Conservation (phyloP, 2,329 filamentous ascomycete species). For the Pseudogymnoascus sp. region DNA sequence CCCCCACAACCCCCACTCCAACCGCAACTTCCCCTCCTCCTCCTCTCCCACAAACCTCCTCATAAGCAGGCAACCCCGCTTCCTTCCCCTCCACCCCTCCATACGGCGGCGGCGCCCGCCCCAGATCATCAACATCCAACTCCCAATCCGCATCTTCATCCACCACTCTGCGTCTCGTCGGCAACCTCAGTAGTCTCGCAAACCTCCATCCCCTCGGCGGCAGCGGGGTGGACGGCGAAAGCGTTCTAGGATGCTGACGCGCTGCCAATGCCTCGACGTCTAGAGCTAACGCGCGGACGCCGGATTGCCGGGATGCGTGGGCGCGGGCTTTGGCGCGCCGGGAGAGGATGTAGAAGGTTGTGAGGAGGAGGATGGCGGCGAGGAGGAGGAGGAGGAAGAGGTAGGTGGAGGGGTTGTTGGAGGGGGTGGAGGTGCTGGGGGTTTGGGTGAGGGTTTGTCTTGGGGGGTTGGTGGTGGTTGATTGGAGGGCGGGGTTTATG, state of each 20-base stretch:
- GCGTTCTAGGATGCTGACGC: not conserved
- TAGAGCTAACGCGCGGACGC: not conserved
- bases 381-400: not conserved
- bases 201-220: not conserved
- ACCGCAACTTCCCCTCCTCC: not conserved
- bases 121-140: not conserved
- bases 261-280: not conserved
- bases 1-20: not conserved
- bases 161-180: not conserved
- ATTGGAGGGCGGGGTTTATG: no score
- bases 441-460: not conserved
- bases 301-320: not conserved
- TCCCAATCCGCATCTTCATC: constrained; percentile 3
- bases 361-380: not conserved
- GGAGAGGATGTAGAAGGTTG: not conserved
- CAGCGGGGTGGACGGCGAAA: not conserved
- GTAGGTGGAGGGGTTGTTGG: not conserved
- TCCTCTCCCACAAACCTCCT: not conserved
- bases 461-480: not conserved
- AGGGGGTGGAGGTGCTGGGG: not conserved
- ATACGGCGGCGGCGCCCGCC: not conserved
- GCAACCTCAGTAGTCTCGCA: not conserved
- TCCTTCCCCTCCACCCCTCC: not conserved
- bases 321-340: not conserved
- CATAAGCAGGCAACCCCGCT: not conserved